These are phyloP conservation scores for Trametes pubescens DNA, from an alignment of 1,284 basidiomycete genomes.

Conservation along the genomic window DNA sequence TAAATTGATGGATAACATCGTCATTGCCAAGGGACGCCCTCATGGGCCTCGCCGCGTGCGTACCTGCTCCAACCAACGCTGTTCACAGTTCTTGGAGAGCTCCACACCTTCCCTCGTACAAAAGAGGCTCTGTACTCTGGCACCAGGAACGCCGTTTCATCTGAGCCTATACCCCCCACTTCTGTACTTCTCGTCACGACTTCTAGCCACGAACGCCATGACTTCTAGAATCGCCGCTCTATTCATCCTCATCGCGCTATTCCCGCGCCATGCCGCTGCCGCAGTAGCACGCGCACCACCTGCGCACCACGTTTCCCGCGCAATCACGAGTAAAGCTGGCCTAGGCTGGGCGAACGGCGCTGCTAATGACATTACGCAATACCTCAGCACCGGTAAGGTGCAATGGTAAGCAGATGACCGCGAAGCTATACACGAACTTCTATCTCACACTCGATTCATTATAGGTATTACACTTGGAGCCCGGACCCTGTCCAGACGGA, in stretches of 20 bases:
- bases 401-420: conserved; percentile 39
- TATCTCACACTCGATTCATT: neutral
- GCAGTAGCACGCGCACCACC: neutral
- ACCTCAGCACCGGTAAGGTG: conserved; percentile 41
- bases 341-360: conserved; percentile 46
- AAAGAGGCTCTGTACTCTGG: neutral
- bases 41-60: neutral
- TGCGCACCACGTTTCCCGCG: neutral
- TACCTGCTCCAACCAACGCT: conserved; percentile 9
- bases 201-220: conserved; percentile 15
- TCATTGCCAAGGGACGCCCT: neutral
- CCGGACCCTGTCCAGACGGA: conserved; percentile 36
- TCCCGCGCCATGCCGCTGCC: conserved; percentile 15
- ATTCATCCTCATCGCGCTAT: conserved; percentile 23
- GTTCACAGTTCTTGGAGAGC: conserved; percentile 10
- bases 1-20: neutral
- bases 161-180: neutral
- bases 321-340: conserved; percentile 39
- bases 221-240: conserved; percentile 19
- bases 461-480: conserved; percentile 48
- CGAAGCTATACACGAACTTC: too few species aligned
- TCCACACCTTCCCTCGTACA: conserved; percentile 13
- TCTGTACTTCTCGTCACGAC: conserved; percentile 7
- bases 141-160: neutral
- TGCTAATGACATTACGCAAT: conserved; percentile 40